Base-by-base conservation (phyloP, 441 rosid genomes). In the Aleurites moluccanus region DNA sequence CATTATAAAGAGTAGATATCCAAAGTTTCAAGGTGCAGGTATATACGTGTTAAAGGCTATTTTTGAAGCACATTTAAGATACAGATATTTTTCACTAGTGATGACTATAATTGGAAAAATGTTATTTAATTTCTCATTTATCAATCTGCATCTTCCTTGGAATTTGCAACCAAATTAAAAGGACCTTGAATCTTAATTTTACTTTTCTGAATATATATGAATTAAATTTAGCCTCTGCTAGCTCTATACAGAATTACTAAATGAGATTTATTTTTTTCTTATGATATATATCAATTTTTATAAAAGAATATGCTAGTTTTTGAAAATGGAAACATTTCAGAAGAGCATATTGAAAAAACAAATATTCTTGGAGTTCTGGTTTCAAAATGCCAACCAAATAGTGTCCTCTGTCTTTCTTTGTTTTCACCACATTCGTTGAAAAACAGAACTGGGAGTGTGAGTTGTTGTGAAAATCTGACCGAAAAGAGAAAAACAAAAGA, bases 391-490 rank as follows among this genome's bases (percentile, higher is more conserved):
- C 38, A 61, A 44, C 64, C 42, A 30, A 3, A 5, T 23, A 67
- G 30, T 70, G 64, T 25, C 28, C 73, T 35, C 27, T 9, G 10
- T 25, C 56, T 70, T 72, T 33, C 55, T 70, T 53, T 56, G n/a
- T 61, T 76, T 44, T 79, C 38, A 79, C 78, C 77, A 50, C 80
- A 73, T 67, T 72, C 62, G 72, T 77, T 67, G 87, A 74, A 72
- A 77, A 76, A 75, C 69, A 21, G 42, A 74, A 30, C 16, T 10
- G 38, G 21, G 64, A 21, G 40, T 35, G 38, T 7, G 40, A n/a
- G 23, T 55, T 35, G 23, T 81, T 83, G 85, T 73, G 84, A 79
- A 84, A 79, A 80, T 74, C 72, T 57, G 80, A 79, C 72, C 45
- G 62, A 13, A 72, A 83, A 68, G 67, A 62, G 7, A 63, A 50